Evolutionary conservation across 2,329 filamentous ascomycete genomes (phyloP), one percentile per base, ranked within the genome.

Genomic region (Fusarium kyushuense): DNA sequence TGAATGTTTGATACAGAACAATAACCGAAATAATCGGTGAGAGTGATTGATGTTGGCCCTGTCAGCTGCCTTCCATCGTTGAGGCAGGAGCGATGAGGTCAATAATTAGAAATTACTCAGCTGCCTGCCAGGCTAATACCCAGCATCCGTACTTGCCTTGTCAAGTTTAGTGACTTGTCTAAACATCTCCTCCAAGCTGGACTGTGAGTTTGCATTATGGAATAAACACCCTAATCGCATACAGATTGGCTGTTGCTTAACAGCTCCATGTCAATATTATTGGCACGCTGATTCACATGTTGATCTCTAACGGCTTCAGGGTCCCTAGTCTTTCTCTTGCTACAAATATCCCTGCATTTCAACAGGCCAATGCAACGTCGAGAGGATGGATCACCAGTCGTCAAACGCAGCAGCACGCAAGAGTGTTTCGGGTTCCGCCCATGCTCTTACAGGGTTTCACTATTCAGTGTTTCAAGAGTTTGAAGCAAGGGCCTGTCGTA

Each of bases 391-490:
- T 70, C 66, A 58, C 35, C 67, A 40, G n/a, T 67, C 52, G 54
- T 72, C 70, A 72, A 71, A 72, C 65, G 45, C 48, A 32, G 46
- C 55, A 46, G 46, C 56, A 46, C 48, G 54, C 52, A 40, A 47
- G 43, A 67, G 52, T 54, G 66, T 69, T 69, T 69, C 62, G 66
- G 38, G 47, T 52, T 51, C 36, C 47, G 29, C 61, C 21, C 40
- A 45, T 69, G 61, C 65, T 62, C 61, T 56, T 46, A 46, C 33
- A 52, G 40, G 40, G 61, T 65, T 65, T 70, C 70, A 70, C 32
- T 38, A 59, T 63, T 45, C 43, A 45, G 43, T 62, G 70, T 72
- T 72, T 72, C 62, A 72, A 65, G 61, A 42, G 63, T 68, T 57
- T 65, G 65, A 63, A 61, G 52, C 61, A 65, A 51, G 45, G 49